Evolutionary conservation across 1,284 basidiomycete genomes (phyloP).

Genomic region (Megacollybia platyphylla): DNA sequence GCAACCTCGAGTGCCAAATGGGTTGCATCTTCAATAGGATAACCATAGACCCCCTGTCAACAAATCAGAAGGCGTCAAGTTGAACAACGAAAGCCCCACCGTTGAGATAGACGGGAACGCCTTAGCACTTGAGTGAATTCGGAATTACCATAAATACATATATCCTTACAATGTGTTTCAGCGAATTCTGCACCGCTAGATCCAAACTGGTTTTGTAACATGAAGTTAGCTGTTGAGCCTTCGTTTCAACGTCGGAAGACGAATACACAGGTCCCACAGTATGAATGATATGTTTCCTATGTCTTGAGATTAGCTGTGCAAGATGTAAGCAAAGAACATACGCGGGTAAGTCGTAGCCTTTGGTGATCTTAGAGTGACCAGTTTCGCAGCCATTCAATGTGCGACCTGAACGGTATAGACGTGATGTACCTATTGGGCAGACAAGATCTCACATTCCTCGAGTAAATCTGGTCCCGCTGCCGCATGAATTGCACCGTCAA

Average conservation of each 20-base stretch:
- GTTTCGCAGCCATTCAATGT: conserved; percentile 67
- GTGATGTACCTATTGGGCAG: conserved; percentile 1
- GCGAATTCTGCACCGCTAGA: conserved; percentile 43
- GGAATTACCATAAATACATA: conserved; percentile 12
- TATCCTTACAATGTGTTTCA: conserved; percentile 51
- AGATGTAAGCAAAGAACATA: conserved; percentile 19
- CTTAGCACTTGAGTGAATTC: conserved; percentile 21
- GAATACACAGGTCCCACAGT: conserved; percentile 83
- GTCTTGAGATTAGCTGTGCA: background rate
- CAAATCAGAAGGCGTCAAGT: background rate
- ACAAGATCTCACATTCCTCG: conserved; percentile 48
- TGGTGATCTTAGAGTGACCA: conserved; percentile 78
- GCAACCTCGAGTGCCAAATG: conserved; percentile 52
- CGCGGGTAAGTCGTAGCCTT: conserved; percentile 61
- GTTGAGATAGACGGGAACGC: conserved; percentile 77
- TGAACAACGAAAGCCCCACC: conserved; percentile 12
- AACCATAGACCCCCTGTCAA: conserved; percentile 46
- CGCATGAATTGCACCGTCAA: conserved; percentile 79
- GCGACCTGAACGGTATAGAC: conserved; percentile 27
- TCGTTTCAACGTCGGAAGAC: conserved; percentile 32
- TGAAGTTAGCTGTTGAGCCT: conserved; percentile 58
- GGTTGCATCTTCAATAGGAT: conserved; percentile 64
- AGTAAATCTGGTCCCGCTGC: conserved; percentile 71
- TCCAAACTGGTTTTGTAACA: conserved; percentile 66
- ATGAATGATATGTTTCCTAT: conserved; percentile 71